phyloP scores from a whole-genome alignment of 768 basidiomycete species.

The Lactifluus subvellereus region DNA sequence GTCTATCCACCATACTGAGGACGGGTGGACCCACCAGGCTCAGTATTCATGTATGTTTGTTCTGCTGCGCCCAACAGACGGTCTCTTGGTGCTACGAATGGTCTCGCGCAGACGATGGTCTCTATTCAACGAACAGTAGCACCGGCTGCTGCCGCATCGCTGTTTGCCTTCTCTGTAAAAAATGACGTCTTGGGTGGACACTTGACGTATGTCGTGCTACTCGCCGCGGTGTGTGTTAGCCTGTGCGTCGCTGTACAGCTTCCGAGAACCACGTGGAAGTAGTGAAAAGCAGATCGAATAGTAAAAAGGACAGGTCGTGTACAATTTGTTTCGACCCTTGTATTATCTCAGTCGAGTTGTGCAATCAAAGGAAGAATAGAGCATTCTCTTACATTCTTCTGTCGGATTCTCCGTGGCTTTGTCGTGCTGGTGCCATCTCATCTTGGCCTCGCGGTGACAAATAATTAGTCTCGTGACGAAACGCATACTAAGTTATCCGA shows the following conservation, averaged over 20 bases:
- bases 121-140: slow-evolving; percentile 43
- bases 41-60: slow-evolving; percentile 64
- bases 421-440: background rate
- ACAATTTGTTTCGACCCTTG: background rate
- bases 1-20: background rate
- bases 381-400: background rate
- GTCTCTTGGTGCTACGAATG: slow-evolving; percentile 65
- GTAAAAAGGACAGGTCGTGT: too few relatives aligned
- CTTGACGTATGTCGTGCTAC: slow-evolving; percentile 14
- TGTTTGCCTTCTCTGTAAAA: slow-evolving; percentile 58
- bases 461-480: background rate
- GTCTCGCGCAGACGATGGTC: slow-evolving; percentile 37
- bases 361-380: background rate
- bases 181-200: slow-evolving; percentile 45
- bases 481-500: background rate
- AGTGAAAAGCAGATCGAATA: background rate
- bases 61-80: slow-evolving; percentile 58
- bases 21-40: slow-evolving; percentile 39
- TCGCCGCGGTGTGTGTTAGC: background rate
- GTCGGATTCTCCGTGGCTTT: background rate
- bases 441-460: background rate
- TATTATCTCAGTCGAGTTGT: background rate
- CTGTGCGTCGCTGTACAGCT: slow-evolving; percentile 14
- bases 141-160: slow-evolving; percentile 52
- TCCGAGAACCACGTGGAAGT: slow-evolving; percentile 13